Percentiles rank a stretch among this genome's conserved stretches.
phyloP scores from a whole-genome alignment of 2,329 filamentous ascomycete species.

The Aspergillus puulaauensis region DNA sequence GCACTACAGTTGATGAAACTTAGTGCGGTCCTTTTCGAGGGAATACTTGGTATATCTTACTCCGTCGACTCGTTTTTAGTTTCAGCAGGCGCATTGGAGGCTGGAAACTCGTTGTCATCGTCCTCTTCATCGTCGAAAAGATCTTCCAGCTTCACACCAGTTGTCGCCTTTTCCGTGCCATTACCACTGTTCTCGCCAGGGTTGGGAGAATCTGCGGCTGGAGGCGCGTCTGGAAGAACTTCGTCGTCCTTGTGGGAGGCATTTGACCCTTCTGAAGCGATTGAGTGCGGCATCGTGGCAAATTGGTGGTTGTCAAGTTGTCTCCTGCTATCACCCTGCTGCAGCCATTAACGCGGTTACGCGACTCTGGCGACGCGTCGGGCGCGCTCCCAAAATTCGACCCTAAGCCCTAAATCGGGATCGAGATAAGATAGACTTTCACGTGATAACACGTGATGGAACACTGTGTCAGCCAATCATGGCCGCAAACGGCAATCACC shows the following conservation, averaged over 20 bases:
- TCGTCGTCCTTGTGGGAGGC: constrained; percentile 40
- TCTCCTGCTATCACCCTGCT: not conserved
- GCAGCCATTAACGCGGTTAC: constrained; percentile 18
- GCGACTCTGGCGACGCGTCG: constrained; percentile 15
- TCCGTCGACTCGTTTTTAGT: constrained; percentile 39
- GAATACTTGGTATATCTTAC: constrained; percentile 30
- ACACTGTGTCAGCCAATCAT: constrained; percentile 6
- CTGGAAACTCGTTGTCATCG: constrained; percentile 54
- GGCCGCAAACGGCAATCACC: constrained; percentile 12
- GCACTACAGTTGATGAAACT: constrained; percentile 24
- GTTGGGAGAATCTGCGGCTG: constrained; percentile 11
- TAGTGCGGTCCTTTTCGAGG: constrained; percentile 11
- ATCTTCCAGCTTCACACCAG: constrained; percentile 53
- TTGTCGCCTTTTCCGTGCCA: constrained; percentile 18
- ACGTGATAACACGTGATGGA: not conserved
- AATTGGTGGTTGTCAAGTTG: not conserved
- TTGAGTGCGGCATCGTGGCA: constrained; percentile 39
- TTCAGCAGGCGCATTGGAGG: constrained; percentile 50
- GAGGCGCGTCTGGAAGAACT: constrained; percentile 43
- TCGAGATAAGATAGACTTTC: not conserved
- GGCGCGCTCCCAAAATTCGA: constrained; percentile 19
- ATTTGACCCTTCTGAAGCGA: constrained; percentile 39
- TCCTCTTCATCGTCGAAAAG: constrained; percentile 61
- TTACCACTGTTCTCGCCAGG: constrained; percentile 8
- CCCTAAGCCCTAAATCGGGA: constrained; percentile 21